Conservation (phyloP, 345 rosid genomes). For the Arabidopsis suecica region DNA sequence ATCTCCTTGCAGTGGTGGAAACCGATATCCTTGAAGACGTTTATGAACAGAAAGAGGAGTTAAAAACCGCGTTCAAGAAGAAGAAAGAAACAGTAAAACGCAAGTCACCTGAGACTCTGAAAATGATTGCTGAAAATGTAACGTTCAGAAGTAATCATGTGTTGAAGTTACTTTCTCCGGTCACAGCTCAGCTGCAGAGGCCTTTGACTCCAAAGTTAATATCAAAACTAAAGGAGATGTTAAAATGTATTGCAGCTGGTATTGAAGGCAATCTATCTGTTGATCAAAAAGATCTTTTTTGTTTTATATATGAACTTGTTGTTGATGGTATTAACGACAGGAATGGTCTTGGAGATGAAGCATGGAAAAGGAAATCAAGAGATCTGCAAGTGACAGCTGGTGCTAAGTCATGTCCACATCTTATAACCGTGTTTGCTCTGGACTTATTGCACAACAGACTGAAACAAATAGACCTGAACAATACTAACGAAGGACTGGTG, state of each 20-base stretch:
- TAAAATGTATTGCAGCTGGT: slow-evolving; percentile 70
- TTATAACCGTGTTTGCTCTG: slow-evolving; percentile 74
- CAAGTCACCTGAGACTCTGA: slow-evolving; percentile 72
- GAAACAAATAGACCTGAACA: slow-evolving; percentile 58
- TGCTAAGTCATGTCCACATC: slow-evolving; percentile 60
- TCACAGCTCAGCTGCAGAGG: slow-evolving; percentile 60
- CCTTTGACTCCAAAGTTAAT: slow-evolving; percentile 71
- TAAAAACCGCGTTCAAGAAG: neutral
- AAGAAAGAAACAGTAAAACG: slow-evolving; percentile 73
- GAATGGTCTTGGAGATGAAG: slow-evolving; percentile 43
- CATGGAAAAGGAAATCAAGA: slow-evolving; percentile 30
- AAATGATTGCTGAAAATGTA: slow-evolving; percentile 66
- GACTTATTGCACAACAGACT: slow-evolving; percentile 59
- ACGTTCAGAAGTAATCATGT: slow-evolving; percentile 65
- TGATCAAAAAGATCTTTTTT: slow-evolving; percentile 67
- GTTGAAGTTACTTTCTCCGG: slow-evolving; percentile 62
- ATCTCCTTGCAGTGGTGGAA: slow-evolving; percentile 68
- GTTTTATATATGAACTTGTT: slow-evolving; percentile 65
- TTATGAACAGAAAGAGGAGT: slow-evolving; percentile 72
- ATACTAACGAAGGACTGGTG: slow-evolving; percentile 50
- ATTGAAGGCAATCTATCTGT: slow-evolving; percentile 75
- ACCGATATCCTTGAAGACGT: slow-evolving; percentile 78
- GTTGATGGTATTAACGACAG: slow-evolving; percentile 60
- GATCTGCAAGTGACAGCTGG: slow-evolving; percentile 42
- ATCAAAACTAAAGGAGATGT: slow-evolving; percentile 66